Evolutionary conservation across 1,284 basidiomycete genomes (phyloP).

Genomic region (Irpex sp.): DNA sequence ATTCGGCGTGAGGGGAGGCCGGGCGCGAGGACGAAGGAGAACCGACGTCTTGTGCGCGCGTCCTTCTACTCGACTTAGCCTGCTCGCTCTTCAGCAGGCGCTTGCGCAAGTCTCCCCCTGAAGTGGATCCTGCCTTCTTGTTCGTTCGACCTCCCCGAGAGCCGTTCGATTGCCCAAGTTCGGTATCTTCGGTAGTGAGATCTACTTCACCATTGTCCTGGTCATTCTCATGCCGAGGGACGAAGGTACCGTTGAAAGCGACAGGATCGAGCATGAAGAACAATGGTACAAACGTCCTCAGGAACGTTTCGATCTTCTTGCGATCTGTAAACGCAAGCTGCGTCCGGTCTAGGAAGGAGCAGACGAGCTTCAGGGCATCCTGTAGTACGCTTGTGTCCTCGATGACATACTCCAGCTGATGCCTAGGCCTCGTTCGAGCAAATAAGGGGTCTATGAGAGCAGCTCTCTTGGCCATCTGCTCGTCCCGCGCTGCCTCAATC

Average conservation of each 20-base stretch:
- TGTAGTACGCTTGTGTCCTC: constrained; percentile 78
- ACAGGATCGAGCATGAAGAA: constrained; percentile 71
- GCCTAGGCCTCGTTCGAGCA: constrained; percentile 63
- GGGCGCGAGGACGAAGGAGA: constrained; percentile 42
- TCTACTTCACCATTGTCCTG: constrained; percentile 49
- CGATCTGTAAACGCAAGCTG: constrained; percentile 74
- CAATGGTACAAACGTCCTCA: constrained; percentile 75
- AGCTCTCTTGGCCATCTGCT: constrained; percentile 80
- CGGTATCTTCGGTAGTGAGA: constrained; percentile 46
- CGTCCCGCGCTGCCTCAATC: constrained; percentile 85
- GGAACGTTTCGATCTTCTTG: constrained; percentile 80
- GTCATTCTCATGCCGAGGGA: constrained; percentile 40
- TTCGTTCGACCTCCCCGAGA: constrained; percentile 35
- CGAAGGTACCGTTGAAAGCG: constrained; percentile 69
- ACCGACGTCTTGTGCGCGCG: constrained; percentile 43
- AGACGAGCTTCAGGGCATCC: constrained; percentile 84
- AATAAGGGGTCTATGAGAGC: constrained; percentile 76
- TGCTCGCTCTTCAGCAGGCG: constrained; percentile 76
- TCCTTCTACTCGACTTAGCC: constrained; percentile 64
- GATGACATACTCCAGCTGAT: constrained; percentile 81
- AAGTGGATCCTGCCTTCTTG: constrained; percentile 33
- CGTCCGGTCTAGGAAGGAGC: constrained; percentile 90
- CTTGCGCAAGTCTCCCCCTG: constrained; percentile 63
- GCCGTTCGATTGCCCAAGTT: constrained; percentile 36
- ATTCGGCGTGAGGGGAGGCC: constrained; percentile 42